Evolutionary conservation across 768 basidiomycete genomes (phyloP), one percentile per base, ranked within the genome.

Genomic region (Dioszegia crocea): DNA sequence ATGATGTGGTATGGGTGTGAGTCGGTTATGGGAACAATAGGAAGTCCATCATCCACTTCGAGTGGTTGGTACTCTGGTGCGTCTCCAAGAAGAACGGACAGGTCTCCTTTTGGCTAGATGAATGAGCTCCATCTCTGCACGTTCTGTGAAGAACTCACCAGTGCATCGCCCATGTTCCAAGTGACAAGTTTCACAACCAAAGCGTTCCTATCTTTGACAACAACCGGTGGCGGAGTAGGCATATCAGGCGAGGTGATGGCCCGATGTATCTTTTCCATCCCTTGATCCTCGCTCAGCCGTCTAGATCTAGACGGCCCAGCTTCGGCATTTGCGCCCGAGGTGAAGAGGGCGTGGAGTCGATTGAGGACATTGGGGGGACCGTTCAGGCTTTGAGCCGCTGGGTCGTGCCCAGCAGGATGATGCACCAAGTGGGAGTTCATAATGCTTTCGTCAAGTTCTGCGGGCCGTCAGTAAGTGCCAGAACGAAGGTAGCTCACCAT

Each of bases 101-200:
- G 54, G 47, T 77, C 76, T 14, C 76, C 76, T 62, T 77, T 77
- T 16, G 76, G 76, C 69, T 71, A 53, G 9, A 16, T n/a, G 11
- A 6, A 33, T 39, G 29, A 36, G 46, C 29, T 40, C 27, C 11
- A 33, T 33, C 33, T n/a, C 27, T 16, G 57, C 45, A 3, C 17
- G 27, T 29, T 39, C 5, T 24, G 17, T 45, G 4, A 10, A 44
- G n/a, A n/a, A 62, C 70, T 56, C 47, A 73, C 71, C 44, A 76
- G 47, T 11, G 74, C 66, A 62, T 77, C 76, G 4, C 74, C 76
- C 68, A 77, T 71, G 48, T 77, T 77, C 76, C 76, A 77, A 44
- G 72, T 74, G 23, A 70, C 59, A 21, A 77, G 70, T 59, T 75
- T 77, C 56, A 77, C 73, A 4, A 70, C 65, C 26, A 53, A 24